phyloP scores from a whole-genome alignment of 2,329 filamentous ascomycete genomes.

The Tolypocladium endophyticum region DNA sequence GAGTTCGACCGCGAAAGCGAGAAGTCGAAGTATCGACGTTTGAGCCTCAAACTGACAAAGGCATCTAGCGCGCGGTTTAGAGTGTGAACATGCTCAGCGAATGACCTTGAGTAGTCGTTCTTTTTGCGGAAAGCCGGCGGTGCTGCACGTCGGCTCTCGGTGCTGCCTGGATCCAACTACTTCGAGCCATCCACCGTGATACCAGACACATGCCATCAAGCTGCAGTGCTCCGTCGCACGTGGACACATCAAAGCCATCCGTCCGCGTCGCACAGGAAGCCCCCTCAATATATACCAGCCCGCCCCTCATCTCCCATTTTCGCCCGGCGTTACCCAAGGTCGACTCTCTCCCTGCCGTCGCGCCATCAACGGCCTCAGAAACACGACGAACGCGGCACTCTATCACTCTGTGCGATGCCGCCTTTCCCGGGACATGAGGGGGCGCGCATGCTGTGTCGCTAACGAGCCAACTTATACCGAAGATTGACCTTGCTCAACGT shows the following conservation, averaged over 20 bases:
- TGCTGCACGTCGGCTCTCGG: background rate
- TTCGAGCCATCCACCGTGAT: background rate
- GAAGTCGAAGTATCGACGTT: too few relatives aligned
- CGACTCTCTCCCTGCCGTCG: background rate
- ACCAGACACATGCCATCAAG: conserved; percentile 1
- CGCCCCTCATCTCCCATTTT: background rate
- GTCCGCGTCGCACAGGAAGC: background rate
- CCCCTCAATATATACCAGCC: conserved; percentile 1
- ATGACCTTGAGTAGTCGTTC: background rate
- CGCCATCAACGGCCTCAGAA: background rate
- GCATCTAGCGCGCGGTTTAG: background rate
- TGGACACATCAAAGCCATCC: background rate
- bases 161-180: background rate
- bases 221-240: conserved; percentile 1
- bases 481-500: background rate
- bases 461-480: background rate
- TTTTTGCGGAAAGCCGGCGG: background rate
- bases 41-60: background rate
- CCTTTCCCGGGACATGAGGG: background rate
- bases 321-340: conserved; percentile 1
- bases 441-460: background rate
- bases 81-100: background rate
- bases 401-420: background rate
- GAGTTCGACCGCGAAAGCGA: background rate
- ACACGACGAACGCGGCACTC: background rate